These are phyloP conservation scores for Rhododendron vialii DNA, from an alignment of 148 eudicot species.

Conservation along the genomic window DNA sequence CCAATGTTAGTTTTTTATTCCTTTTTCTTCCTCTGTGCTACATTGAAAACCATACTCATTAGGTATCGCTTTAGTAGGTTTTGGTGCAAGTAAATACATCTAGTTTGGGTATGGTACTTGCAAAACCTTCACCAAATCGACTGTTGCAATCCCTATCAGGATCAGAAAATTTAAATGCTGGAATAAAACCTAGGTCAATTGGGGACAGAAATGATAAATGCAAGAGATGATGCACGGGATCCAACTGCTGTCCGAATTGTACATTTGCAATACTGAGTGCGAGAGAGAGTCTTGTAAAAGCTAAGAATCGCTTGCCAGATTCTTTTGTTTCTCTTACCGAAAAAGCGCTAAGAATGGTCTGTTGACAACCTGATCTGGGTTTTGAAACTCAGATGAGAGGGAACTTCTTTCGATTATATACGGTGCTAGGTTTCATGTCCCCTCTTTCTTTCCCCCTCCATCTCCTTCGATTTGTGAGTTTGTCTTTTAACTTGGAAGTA, in stretches of 20 bases:
- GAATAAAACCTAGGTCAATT: neutral
- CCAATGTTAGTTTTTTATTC: neutral
- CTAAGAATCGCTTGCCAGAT: neutral
- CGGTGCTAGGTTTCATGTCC: neutral
- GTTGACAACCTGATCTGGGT: neutral
- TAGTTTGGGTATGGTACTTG: neutral
- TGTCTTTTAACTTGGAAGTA: neutral
- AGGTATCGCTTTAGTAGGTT: neutral
- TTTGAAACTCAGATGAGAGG: neutral
- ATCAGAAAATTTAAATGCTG: neutral
- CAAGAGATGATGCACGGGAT: neutral
- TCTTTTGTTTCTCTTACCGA: neutral
- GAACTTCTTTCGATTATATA: neutral
- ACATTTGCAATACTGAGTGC: neutral
- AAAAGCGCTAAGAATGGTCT: neutral
- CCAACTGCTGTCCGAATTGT: neutral
- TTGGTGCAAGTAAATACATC: neutral
- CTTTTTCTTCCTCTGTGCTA: neutral
- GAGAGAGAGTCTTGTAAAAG: neutral
- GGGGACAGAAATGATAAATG: neutral
- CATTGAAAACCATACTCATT: neutral
- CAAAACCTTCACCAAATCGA: neutral
- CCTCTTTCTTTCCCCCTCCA: neutral
- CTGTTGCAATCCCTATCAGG: neutral
- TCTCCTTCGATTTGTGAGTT: neutral